These are phyloP conservation scores for Trypanosomatidae sp. DNA, from an alignment of 208 protist species.

Conservation along the genomic window DNA sequence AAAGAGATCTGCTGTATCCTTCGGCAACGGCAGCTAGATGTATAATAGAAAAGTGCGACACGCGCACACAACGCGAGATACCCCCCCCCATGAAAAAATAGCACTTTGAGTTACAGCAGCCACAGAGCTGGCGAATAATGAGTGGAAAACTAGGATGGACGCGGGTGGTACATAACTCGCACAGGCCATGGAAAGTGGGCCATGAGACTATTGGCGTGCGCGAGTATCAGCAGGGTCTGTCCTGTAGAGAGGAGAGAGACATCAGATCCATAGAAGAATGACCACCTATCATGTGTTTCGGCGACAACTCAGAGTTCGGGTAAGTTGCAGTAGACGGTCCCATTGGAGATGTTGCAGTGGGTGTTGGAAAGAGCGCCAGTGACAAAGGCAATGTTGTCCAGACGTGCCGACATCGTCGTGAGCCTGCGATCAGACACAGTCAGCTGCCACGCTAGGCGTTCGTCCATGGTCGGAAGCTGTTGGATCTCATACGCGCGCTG, in stretches of 20 bases:
- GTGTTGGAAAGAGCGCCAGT: slow-evolving; percentile 19
- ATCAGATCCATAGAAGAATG: background rate
- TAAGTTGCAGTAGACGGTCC: slow-evolving; percentile 22
- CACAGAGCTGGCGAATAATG: too few relatives aligned
- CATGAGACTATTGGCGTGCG: background rate
- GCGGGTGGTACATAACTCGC: background rate
- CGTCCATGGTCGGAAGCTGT: slow-evolving; percentile 32
- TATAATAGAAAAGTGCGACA: too few relatives aligned
- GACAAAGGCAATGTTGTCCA: slow-evolving; percentile 26
- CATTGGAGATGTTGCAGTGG: slow-evolving; percentile 18
- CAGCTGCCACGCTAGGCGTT: slow-evolving; percentile 45
- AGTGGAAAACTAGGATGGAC: background rate
- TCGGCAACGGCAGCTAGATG: too few relatives aligned
- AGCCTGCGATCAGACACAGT: slow-evolving; percentile 31
- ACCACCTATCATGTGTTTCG: background rate
- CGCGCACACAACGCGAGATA: too few relatives aligned
- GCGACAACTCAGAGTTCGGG: slow-evolving; percentile 9
- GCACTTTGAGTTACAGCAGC: too few relatives aligned
- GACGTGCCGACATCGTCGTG: slow-evolving; percentile 5
- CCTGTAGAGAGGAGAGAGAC: background rate
- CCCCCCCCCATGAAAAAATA: too few relatives aligned
- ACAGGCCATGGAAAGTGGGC: background rate
- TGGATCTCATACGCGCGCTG: slow-evolving; percentile 35
- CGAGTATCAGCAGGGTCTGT: background rate
- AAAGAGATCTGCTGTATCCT: too few relatives aligned